A percentile compares a stretch with the other conserved stretches of the same genome.
These are phyloP conservation scores for Podospora didyma DNA, from an alignment of 495 filamentous ascomycete genomes.

Conservation along the genomic window DNA sequence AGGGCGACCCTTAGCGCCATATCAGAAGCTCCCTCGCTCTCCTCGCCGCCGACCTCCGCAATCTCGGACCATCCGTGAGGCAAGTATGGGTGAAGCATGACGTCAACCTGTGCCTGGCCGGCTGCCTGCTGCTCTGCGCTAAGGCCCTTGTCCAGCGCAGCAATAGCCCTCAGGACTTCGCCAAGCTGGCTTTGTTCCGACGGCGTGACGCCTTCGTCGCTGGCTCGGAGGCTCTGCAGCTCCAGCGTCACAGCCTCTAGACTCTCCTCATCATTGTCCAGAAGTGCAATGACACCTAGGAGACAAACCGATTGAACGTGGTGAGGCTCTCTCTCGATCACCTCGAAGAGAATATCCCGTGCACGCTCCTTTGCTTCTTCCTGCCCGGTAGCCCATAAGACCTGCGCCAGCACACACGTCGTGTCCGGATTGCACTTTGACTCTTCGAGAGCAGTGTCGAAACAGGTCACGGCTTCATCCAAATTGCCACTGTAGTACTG, in stretches of 20 bases:
- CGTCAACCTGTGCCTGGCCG: slow-evolving; percentile 59
- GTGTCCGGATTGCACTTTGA: slow-evolving; percentile 75
- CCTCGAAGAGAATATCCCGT: slow-evolving; percentile 72
- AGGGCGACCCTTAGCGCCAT: slow-evolving; percentile 80
- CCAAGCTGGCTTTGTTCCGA: slow-evolving; percentile 43
- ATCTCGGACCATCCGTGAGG: slow-evolving; percentile 76
- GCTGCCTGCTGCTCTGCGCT: slow-evolving; percentile 17
- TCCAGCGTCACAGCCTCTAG: slow-evolving; percentile 78
- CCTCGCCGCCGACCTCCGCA: slow-evolving; percentile 44
- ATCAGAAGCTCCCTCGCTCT: slow-evolving; percentile 56
- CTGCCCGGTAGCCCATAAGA: slow-evolving; percentile 86
- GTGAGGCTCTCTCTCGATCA: slow-evolving; percentile 64
- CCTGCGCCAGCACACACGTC: slow-evolving; percentile 80
- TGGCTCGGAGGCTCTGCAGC: slow-evolving; percentile 64
- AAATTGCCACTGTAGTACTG: slow-evolving; percentile 63
- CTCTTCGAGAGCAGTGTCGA: slow-evolving; percentile 77
- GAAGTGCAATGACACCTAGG: slow-evolving; percentile 73
- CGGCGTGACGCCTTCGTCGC: slow-evolving; percentile 42
- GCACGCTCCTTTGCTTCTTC: slow-evolving; percentile 70
- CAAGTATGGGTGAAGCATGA: slow-evolving; percentile 73
- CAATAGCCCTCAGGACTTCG: slow-evolving; percentile 43
- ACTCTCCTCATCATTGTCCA: slow-evolving; percentile 74
- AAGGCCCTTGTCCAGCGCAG: slow-evolving; percentile 31
- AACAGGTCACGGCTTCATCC: slow-evolving; percentile 67
- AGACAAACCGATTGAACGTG: slow-evolving; percentile 76